Evolutionary conservation across 164 flowering plant species (phyloP).

Genomic region (Umbilicus rupestris): DNA sequence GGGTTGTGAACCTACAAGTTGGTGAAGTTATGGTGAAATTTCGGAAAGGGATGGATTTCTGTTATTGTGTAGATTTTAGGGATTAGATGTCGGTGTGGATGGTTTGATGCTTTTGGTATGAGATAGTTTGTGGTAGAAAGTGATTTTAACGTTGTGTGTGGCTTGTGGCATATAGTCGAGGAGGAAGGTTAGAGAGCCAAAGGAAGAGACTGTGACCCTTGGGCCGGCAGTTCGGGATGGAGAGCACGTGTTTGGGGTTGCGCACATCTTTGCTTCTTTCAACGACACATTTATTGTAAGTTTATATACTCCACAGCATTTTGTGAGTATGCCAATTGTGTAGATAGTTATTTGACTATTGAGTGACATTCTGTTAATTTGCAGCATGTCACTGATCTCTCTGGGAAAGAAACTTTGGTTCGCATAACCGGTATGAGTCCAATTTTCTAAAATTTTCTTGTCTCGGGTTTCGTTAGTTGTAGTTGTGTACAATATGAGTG

Average conservation of each 20-base stretch:
- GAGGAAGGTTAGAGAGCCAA: constrained; percentile 4
- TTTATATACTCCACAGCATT: not conserved
- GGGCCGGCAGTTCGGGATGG: not conserved
- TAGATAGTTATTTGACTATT: not conserved
- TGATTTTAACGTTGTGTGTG: not conserved
- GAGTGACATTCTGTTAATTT: not conserved
- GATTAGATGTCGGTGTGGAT: not conserved
- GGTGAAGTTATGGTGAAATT: no score
- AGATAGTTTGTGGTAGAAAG: not conserved
- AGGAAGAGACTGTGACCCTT: constrained; percentile 5
- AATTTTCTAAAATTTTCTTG: not conserved
- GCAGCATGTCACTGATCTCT: constrained; percentile 6
- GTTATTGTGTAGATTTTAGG: no score
- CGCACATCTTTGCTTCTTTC: constrained; percentile 4
- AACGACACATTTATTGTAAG: constrained; percentile 2
- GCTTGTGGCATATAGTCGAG: not conserved
- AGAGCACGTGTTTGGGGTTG: constrained; percentile 3
- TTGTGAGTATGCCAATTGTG: not conserved
- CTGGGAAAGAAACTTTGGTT: not conserved
- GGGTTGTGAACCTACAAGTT: no score
- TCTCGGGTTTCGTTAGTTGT: not conserved
- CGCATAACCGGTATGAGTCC: not conserved
- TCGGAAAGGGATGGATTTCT: no score
- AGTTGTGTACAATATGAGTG: not conserved
- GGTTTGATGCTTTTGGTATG: not conserved